phyloP scores from a whole-genome alignment of 2,329 filamentous ascomycete genomes.

The Colletotrichum sp. region DNA sequence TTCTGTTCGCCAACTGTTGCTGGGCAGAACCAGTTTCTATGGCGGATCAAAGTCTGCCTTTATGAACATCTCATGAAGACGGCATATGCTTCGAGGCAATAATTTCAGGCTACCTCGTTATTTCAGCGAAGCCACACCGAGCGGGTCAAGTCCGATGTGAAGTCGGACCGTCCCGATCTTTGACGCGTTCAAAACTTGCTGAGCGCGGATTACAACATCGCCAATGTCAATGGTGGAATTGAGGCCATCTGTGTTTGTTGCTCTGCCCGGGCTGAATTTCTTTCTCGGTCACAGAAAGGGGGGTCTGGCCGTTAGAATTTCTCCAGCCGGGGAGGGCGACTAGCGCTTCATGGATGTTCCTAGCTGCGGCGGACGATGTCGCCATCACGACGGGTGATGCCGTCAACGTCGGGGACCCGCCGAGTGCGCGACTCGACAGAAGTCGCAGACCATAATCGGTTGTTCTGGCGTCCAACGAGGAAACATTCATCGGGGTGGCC shows the following conservation, averaged over 20 bases:
- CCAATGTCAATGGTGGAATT: neutral
- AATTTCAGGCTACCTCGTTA: neutral
- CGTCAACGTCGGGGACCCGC: neutral
- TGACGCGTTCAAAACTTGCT: neutral
- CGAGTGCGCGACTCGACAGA: rapidly evolving
- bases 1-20: neutral
- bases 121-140: neutral
- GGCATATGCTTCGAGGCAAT: neutral
- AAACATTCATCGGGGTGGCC: neutral
- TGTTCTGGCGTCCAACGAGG: neutral
- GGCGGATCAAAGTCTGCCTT: neutral
- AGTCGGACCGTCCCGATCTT: neutral
- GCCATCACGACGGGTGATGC: neutral
- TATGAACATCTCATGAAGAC: neutral
- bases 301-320: neutral
- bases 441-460: rapidly evolving
- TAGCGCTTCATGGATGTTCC: neutral
- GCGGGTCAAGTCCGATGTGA: neutral
- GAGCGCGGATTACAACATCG: neutral
- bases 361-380: neutral
- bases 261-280: neutral
- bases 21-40: neutral
- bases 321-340: neutral
- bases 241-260: neutral
- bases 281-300: neutral